phyloP scores from a whole-genome alignment of 371 early-diverging fungal genomes.

The Rhizoclosmatium hyalinum region DNA sequence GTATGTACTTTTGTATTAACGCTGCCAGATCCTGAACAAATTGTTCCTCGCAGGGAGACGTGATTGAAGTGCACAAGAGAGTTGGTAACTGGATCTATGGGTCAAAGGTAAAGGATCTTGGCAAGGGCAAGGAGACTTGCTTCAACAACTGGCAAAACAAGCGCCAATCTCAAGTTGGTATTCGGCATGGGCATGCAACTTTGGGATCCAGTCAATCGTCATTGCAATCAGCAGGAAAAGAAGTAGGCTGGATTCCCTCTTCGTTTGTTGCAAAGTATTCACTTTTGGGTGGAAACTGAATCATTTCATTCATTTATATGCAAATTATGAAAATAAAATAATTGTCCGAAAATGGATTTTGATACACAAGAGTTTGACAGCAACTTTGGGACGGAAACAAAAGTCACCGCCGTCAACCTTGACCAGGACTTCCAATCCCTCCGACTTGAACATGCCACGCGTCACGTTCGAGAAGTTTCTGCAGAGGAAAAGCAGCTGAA shows the following conservation, averaged over 20 bases:
- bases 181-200: slow-evolving; percentile 1
- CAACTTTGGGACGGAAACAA: too few species aligned
- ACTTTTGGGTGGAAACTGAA: neutral
- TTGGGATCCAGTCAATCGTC: neutral
- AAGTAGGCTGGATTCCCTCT: slow-evolving; percentile 47
- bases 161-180: neutral
- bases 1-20: slow-evolving; percentile 18
- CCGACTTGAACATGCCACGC: too few species aligned
- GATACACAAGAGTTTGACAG: too few species aligned
- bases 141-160: neutral
- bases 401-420: too few species aligned
- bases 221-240: slow-evolving; percentile 2
- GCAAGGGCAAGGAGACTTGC: neutral
- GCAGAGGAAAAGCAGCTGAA: neutral
- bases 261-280: slow-evolving; percentile 44
- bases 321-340: neutral
- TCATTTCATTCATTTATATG: too few species aligned
- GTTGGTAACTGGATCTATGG: slow-evolving; percentile 51
- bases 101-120: slow-evolving; percentile 26
- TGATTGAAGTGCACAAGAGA: slow-evolving; percentile 40
- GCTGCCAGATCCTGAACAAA: neutral
- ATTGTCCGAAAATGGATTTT: neutral
- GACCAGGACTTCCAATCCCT: too few species aligned
- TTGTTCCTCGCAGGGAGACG: slow-evolving; percentile 41
- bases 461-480: too few species aligned